Percentiles rank a stretch among this genome's conserved stretches.
Conservation (phyloP, 1,139 yeast genomes). For the Taphrina pruni region DNA sequence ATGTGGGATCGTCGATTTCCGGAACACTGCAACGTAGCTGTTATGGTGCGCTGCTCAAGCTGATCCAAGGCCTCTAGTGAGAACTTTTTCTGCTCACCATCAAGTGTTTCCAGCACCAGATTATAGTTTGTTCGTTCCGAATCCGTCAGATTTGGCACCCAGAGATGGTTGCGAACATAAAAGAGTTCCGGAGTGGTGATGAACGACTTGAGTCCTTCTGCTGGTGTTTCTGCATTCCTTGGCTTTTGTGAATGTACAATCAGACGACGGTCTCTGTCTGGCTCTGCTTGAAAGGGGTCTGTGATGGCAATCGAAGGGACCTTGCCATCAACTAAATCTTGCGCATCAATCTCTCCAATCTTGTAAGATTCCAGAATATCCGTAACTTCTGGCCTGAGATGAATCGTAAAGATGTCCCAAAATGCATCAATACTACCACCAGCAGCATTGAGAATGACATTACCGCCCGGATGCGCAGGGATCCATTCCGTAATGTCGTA, state of each 20-base stretch:
- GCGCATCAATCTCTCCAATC: slow-evolving; percentile 13
- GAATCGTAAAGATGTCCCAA: slow-evolving; percentile 12
- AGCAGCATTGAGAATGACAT: slow-evolving; percentile 20
- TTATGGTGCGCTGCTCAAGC: slow-evolving; percentile 6
- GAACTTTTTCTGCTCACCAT: slow-evolving; percentile 1
- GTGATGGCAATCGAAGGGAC: slow-evolving; percentile 2
- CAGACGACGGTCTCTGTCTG: slow-evolving; percentile 9
- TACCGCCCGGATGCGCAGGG: slow-evolving; percentile 17
- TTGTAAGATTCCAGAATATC: slow-evolving; percentile 9
- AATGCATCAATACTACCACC: slow-evolving; percentile 14
- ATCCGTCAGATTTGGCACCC: slow-evolving; percentile 5
- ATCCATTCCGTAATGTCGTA: slow-evolving; percentile 18
- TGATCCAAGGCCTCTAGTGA: slow-evolving; percentile 7
- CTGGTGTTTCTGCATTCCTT: slow-evolving; percentile 14
- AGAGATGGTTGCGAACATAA: slow-evolving; percentile 12
- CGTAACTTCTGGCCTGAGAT: slow-evolving; percentile 5
- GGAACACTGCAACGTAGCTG: slow-evolving; percentile 13
- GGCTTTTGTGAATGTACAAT: slow-evolving; percentile 15
- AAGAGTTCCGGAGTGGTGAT: slow-evolving; percentile 11
- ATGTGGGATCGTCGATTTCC: slow-evolving; percentile 11
- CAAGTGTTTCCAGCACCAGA: neutral
- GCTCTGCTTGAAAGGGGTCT: slow-evolving; percentile 9
- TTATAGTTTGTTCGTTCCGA: slow-evolving; percentile 5
- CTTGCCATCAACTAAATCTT: slow-evolving; percentile 9
- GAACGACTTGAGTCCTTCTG: slow-evolving; percentile 12